Conservation (phyloP, 805 yeast genomes). For the Metschnikowia bowlesiae region DNA sequence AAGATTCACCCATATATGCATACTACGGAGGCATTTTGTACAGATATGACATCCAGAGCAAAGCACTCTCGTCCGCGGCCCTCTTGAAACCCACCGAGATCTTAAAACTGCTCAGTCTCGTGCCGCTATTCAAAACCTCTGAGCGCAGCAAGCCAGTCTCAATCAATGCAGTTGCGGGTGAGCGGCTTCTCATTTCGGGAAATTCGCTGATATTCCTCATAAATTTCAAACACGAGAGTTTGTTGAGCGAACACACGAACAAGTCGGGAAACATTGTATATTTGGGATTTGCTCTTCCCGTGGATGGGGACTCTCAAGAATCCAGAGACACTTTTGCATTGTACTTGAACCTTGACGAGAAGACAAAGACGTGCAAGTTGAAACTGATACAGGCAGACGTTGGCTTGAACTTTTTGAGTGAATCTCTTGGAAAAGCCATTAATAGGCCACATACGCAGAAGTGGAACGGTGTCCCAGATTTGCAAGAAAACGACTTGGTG, state of each 20-base stretch:
- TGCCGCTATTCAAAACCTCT: constrained; percentile 12
- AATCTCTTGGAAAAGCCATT: constrained; percentile 64
- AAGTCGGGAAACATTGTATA: constrained; percentile 24
- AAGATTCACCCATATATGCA: constrained; percentile 12
- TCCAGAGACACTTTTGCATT: constrained; percentile 40
- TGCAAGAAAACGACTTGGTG: constrained; percentile 21
- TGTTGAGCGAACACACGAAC: constrained; percentile 28
- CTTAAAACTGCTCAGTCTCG: constrained; percentile 19
- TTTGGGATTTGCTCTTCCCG: constrained; percentile 21
- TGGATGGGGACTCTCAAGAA: constrained; percentile 41
- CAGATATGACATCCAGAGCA: constrained; percentile 17
- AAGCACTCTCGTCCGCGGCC: constrained; percentile 19
- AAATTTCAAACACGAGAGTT: constrained; percentile 42
- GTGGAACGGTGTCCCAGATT: constrained; percentile 26
- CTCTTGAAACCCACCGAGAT: constrained; percentile 21
- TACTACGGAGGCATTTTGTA: constrained; percentile 27
- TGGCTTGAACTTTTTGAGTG: constrained; percentile 65
- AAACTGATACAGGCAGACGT: constrained; percentile 49
- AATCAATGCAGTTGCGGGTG: constrained; percentile 38
- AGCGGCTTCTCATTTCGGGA: constrained; percentile 43
- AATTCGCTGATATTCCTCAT: constrained; percentile 39
- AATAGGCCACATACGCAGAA: background rate
- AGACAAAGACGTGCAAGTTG: constrained; percentile 41
- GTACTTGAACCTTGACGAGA: constrained; percentile 36
- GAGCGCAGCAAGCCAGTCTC: constrained; percentile 19